These are phyloP conservation scores for Cladosporium colombiae DNA, from an alignment of 2,329 filamentous ascomycete species.

Conservation along the genomic window DNA sequence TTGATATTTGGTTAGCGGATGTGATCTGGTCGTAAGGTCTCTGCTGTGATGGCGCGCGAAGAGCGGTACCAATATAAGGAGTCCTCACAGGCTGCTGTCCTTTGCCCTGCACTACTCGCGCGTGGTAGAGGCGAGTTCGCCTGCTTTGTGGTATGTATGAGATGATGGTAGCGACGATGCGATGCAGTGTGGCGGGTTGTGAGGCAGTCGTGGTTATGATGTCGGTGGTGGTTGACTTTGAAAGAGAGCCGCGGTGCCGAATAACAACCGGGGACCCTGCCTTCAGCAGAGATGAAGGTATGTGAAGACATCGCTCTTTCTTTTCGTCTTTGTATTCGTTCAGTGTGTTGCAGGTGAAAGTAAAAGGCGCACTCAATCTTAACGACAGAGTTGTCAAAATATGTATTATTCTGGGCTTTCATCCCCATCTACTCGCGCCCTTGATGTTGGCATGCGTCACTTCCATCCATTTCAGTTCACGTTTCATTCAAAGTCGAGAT, in stretches of 20 bases:
- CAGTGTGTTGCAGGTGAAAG: not conserved
- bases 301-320: not conserved
- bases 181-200: not conserved
- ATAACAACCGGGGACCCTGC: not conserved
- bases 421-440: not conserved
- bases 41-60: constrained; percentile 23
- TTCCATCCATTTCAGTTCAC: not conserved
- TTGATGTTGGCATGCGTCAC: not conserved
- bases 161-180: not conserved
- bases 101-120: constrained; percentile 1
- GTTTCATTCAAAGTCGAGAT: not conserved
- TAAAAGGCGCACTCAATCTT: not conserved
- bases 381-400: not conserved
- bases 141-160: constrained; percentile 4
- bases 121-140: not conserved
- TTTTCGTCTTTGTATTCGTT: not conserved
- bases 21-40: constrained; percentile 25
- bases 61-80: constrained; percentile 32
- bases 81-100: constrained; percentile 33
- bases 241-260: not conserved
- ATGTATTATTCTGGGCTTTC: not conserved
- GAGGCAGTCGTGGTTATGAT: not conserved
- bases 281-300: not conserved
- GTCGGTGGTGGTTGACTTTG: constrained; percentile 8
- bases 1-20: constrained; percentile 26